These are phyloP conservation scores for Talaromyces albobiverticillius DNA, from an alignment of 2,329 filamentous ascomycete species.

Conservation along the genomic window DNA sequence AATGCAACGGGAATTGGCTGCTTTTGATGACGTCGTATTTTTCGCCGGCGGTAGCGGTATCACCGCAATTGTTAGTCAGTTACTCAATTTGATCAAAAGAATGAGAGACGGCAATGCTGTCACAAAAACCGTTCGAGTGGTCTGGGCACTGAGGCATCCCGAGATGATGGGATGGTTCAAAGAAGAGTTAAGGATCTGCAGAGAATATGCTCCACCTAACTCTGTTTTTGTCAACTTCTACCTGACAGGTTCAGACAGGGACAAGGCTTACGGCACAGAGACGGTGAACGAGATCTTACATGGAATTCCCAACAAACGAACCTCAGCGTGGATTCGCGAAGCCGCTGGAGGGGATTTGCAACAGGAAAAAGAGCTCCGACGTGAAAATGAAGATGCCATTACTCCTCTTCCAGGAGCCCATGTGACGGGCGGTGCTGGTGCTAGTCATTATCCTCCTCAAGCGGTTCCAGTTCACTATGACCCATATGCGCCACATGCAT, in stretches of 20 bases:
- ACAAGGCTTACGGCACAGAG: conserved; percentile 11
- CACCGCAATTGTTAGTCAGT: conserved; percentile 85
- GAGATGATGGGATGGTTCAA: conserved; percentile 98
- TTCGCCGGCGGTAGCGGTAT: conserved; percentile 94
- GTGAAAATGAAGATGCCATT: conserved; percentile 80
- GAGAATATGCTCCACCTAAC: conserved; percentile 82
- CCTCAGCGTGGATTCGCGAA: conserved; percentile 76
- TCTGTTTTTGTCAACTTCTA: conserved; percentile 93
- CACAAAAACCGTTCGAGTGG: conserved; percentile 81
- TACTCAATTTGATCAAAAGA: conserved; percentile 90
- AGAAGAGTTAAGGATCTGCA: conserved; percentile 87
- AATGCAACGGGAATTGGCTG: conserved; percentile 83
- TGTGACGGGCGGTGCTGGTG: conserved; percentile 17
- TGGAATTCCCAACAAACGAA: conserved; percentile 80
- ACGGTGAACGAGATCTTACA: conserved; percentile 85
- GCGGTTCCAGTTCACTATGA: conserved; percentile 16
- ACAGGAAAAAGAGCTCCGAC: conserved; percentile 74
- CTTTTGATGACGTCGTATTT: conserved; percentile 89
- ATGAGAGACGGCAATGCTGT: conserved; percentile 95
- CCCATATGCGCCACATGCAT: conserved; percentile 20
- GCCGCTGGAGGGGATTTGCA: conserved; percentile 76
- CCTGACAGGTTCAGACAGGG: conserved; percentile 69
- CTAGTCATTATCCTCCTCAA: conserved; percentile 14
- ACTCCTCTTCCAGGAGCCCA: conserved; percentile 68
- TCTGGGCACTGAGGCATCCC: conserved; percentile 89